Evolutionary conservation across 805 yeast genomes (phyloP).

Genomic region (Lachancea waltii): DNA sequence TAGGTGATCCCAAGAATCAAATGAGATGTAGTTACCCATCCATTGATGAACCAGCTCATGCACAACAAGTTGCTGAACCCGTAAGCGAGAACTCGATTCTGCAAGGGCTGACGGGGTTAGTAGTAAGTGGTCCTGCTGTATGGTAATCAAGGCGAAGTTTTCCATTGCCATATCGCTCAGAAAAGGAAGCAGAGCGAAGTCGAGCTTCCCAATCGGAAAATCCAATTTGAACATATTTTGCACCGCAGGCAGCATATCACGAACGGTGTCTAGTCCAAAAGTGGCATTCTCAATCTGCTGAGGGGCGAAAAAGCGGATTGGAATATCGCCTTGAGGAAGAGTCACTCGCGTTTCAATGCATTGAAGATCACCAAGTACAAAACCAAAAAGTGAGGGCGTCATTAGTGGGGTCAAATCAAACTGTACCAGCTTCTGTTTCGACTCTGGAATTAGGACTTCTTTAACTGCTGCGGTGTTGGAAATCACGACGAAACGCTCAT

Average conservation of each 20-base stretch:
- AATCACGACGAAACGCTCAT: constrained; percentile 40
- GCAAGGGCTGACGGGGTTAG: constrained; percentile 32
- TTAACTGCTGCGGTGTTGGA: constrained; percentile 39
- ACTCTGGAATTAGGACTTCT: constrained; percentile 8
- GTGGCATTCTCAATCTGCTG: constrained; percentile 40
- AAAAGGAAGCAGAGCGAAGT: constrained; percentile 62
- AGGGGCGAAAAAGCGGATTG: constrained; percentile 51
- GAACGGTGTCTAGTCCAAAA: constrained; percentile 45
- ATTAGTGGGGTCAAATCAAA: constrained; percentile 55
- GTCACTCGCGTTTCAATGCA: constrained; percentile 35
- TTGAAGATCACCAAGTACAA: constrained; percentile 63
- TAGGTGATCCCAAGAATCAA: constrained; percentile 59
- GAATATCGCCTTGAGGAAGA: constrained; percentile 29
- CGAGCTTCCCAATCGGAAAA: constrained; percentile 60
- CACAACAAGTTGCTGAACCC: constrained; percentile 49
- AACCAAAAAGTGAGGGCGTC: constrained; percentile 59
- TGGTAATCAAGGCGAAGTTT: constrained; percentile 64
- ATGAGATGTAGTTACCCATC: constrained; percentile 64
- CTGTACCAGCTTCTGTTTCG: constrained; percentile 26
- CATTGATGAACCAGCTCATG: constrained; percentile 79
- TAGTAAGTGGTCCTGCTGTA: constrained; percentile 46
- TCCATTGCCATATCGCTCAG: constrained; percentile 77
- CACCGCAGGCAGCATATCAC: constrained; percentile 42
- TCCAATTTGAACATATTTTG: constrained; percentile 37
- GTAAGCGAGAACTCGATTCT: constrained; percentile 23